Conservation (phyloP, 108 stramenopile genomes). For the Nitzschia putrida region DNA sequence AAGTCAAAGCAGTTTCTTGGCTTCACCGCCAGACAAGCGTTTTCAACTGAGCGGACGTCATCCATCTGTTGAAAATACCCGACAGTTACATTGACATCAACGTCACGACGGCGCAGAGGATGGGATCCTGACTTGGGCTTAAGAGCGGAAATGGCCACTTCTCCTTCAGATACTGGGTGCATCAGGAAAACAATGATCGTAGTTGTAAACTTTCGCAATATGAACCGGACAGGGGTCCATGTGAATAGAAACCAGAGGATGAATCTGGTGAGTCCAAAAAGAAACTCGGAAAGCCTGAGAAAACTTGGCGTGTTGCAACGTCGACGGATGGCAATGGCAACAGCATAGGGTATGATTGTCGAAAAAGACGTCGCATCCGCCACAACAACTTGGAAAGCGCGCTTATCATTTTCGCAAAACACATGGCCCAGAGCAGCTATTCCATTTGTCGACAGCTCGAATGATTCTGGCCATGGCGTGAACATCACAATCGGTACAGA, state of each 20-base stretch:
- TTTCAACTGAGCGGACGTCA: conserved; percentile 50
- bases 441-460: conserved; percentile 25
- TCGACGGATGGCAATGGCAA: conserved; percentile 30
- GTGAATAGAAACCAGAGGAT: conserved; percentile 11
- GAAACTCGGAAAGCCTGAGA: neutral
- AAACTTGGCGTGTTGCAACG: conserved; percentile 8
- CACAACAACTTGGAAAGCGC: conserved; percentile 33
- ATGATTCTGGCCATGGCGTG: neutral
- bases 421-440: conserved; percentile 29
- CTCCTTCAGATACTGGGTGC: conserved; percentile 38
- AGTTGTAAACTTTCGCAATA: conserved; percentile 21
- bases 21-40: conserved; percentile 11
- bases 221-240: conserved; percentile 31
- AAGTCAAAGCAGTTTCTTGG: too few relatives aligned
- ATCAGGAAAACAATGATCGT: conserved; percentile 34
- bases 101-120: conserved; percentile 37
- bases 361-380: conserved; percentile 13
- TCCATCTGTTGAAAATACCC: conserved; percentile 52
- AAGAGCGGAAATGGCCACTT: conserved; percentile 11
- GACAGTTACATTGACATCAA: conserved; percentile 48
- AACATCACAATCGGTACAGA: conserved; percentile 53
- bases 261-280: conserved; percentile 14
- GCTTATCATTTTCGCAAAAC: neutral
- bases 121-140: conserved; percentile 1
- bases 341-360: conserved; percentile 17